phyloP scores from a whole-genome alignment of 179 eudicot genomes.

The Gypsophila paniculata region DNA sequence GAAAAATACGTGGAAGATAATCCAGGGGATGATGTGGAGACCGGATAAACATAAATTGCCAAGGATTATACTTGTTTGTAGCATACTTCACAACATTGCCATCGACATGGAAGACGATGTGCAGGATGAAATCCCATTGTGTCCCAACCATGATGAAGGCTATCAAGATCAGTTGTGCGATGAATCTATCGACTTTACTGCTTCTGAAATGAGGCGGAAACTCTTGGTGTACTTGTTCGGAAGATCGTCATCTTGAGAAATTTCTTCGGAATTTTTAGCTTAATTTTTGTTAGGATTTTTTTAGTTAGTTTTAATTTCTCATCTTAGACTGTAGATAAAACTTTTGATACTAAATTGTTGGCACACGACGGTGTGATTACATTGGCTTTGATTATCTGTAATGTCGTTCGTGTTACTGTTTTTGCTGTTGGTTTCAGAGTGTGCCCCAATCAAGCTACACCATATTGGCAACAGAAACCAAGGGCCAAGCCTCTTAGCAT shows the following conservation, averaged over 20 bases:
- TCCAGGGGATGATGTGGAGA: conserved; percentile 78
- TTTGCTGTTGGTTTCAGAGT: neutral
- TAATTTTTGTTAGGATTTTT: conserved; percentile 12
- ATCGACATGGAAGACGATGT: conserved; percentile 62
- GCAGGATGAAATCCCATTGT: conserved; percentile 39
- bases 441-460: neutral
- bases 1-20: conserved; percentile 76
- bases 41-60: conserved; percentile 78
- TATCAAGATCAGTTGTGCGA: conserved; percentile 51
- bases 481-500: neutral
- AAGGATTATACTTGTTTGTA: conserved; percentile 70
- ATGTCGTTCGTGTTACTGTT: neutral
- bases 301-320: conserved; percentile 2
- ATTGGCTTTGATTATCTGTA: neutral
- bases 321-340: conserved; percentile 25
- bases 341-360: conserved; percentile 13
- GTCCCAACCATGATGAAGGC: conserved; percentile 44
- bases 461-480: no score
- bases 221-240: conserved; percentile 46
- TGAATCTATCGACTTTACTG: conserved; percentile 44
- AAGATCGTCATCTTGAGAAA: conserved; percentile 26
- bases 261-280: neutral
- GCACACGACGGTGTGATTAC: neutral
- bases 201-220: conserved; percentile 46
- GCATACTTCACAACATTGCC: conserved; percentile 67